Conservation (phyloP, 2,329 filamentous ascomycete species). For the Fusarium citri region DNA sequence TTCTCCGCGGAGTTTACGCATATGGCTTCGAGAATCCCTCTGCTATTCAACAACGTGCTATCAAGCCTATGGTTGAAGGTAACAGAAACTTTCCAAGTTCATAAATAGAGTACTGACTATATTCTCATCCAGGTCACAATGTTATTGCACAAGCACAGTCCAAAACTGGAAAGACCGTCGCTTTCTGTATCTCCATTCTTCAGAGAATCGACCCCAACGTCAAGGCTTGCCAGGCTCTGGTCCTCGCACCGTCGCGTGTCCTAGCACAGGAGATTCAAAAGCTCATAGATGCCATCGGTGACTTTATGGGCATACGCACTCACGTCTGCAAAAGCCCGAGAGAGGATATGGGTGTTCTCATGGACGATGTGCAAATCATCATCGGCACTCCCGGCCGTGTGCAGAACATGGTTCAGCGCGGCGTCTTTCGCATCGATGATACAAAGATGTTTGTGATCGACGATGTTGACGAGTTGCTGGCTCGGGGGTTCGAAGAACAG, state of each 20-base stretch:
- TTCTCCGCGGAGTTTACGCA: constrained; percentile 98
- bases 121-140: constrained; percentile 72
- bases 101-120: neutral
- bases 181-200: constrained; percentile 98
- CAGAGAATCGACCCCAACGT: constrained; percentile 97
- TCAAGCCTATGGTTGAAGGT: constrained; percentile 99
- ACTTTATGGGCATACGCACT: constrained; percentile 99
- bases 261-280: constrained; percentile 99
- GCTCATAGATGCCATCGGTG: constrained; percentile 96
- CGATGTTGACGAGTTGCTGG: constrained; percentile 99
- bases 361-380: constrained; percentile 95
- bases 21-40: constrained; percentile 99
- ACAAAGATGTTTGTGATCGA: constrained; percentile 99
- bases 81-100: neutral
- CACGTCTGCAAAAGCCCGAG: constrained; percentile 98
- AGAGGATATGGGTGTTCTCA: constrained; percentile 97
- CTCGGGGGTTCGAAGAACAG: constrained; percentile 99
- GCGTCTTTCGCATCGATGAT: constrained; percentile 93
- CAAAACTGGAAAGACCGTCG: constrained; percentile 99
- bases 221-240: constrained; percentile 97
- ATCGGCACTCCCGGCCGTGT: constrained; percentile 98
- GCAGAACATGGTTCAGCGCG: constrained; percentile 99
- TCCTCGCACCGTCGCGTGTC: constrained; percentile 97
- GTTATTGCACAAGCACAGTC: constrained; percentile 99
- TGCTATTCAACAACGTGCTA: constrained; percentile 99